phyloP scores from a whole-genome alignment of 2,329 filamentous ascomycete species.

The Didymella arachidicola region DNA sequence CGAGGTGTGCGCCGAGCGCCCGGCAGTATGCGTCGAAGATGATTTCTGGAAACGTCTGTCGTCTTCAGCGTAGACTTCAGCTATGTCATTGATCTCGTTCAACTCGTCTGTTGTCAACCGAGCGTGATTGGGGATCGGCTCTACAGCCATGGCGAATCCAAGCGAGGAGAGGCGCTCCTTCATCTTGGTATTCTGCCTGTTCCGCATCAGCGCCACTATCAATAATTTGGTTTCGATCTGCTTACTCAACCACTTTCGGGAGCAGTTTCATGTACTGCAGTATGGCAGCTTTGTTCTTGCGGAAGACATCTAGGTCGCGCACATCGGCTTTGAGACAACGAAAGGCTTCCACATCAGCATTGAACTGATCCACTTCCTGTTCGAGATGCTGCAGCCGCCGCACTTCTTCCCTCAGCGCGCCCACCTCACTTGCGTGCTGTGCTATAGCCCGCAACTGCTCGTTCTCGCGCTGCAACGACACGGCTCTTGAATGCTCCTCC shows the following conservation, averaged over 20 bases:
- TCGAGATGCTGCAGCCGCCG: slow-evolving; percentile 31
- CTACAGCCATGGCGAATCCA: slow-evolving; percentile 39
- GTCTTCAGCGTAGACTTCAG: not conserved
- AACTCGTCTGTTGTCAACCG: slow-evolving; percentile 16
- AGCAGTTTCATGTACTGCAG: slow-evolving; percentile 40
- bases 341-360: slow-evolving; percentile 12
- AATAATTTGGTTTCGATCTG: not conserved
- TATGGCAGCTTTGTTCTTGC: slow-evolving; percentile 35
- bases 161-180: slow-evolving; percentile 37
- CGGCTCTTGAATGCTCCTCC: slow-evolving; percentile 43
- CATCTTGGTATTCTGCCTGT: slow-evolving; percentile 44
- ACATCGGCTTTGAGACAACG: slow-evolving; percentile 27
- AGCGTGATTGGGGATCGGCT: slow-evolving; percentile 38
- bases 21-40: slow-evolving; percentile 37
- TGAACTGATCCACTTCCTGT: slow-evolving; percentile 27
- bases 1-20: slow-evolving; percentile 30
- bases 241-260: slow-evolving; percentile 40
- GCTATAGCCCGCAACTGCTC: slow-evolving; percentile 24
- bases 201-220: slow-evolving; percentile 19
- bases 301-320: slow-evolving; percentile 31
- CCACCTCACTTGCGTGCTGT: slow-evolving; percentile 11
- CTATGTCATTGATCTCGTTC: slow-evolving; percentile 22
- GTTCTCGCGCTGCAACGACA: slow-evolving; percentile 35
- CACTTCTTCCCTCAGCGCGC: slow-evolving; percentile 25
- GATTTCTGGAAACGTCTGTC: slow-evolving; percentile 21